Evolutionary conservation across 73 alveolate species (phyloP).

Genomic region (Stentor roeselii): DNA sequence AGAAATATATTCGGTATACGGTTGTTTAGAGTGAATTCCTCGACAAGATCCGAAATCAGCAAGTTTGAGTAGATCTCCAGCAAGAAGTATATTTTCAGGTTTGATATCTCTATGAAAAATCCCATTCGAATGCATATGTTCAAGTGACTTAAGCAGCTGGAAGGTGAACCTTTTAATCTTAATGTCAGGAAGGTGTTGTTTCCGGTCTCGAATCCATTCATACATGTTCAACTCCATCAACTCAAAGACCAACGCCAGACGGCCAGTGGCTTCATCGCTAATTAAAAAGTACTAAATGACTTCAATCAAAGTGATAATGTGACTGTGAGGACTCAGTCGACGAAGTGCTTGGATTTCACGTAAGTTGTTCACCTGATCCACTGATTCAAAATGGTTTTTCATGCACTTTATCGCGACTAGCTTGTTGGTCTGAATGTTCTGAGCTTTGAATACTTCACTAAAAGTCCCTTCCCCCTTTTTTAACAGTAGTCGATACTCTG

Average conservation of each 20-base stretch:
- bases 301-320: constrained; percentile 75
- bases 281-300: constrained; percentile 60
- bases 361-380: constrained; percentile 67
- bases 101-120: constrained; percentile 94
- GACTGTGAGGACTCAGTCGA: constrained; percentile 77
- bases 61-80: constrained; percentile 64
- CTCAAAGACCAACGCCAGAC: constrained; percentile 98
- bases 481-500: constrained; percentile 44
- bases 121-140: constrained; percentile 96
- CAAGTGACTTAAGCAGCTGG: constrained; percentile 88
- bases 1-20: constrained; percentile 90
- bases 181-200: constrained; percentile 81
- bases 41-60: constrained; percentile 94
- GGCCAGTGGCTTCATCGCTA: constrained; percentile 98
- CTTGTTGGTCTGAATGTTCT: constrained; percentile 64
- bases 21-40: constrained; percentile 90
- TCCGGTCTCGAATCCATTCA: constrained; percentile 93
- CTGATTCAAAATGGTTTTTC: constrained; percentile 62
- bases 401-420: constrained; percentile 82
- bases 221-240: constrained; percentile 97
- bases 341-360: constrained; percentile 87
- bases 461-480: constrained; percentile 83
- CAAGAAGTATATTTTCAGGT: constrained; percentile 52
- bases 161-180: constrained; percentile 84
- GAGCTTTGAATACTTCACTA: constrained; percentile 75